phyloP scores from a whole-genome alignment of 176 grass and related monocot species.

The Bothriochloa decipiens region DNA sequence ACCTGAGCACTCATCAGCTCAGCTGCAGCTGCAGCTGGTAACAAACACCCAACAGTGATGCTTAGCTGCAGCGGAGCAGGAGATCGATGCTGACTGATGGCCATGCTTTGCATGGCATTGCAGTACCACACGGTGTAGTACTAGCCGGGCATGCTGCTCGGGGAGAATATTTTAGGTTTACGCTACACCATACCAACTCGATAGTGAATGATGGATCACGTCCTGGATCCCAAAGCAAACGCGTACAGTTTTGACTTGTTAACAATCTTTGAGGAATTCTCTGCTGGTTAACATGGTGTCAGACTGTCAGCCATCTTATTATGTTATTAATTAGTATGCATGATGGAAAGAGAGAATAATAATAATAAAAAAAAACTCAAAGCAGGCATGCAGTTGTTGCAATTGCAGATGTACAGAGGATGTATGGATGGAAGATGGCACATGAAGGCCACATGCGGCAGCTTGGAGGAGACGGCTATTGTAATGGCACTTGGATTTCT shows the following conservation, averaged over 20 bases:
- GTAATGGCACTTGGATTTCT: constrained; percentile 32
- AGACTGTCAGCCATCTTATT: neutral
- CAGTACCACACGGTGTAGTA: neutral
- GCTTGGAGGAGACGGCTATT: constrained; percentile 31
- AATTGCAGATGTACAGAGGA: too few relatives aligned
- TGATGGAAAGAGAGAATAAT: too few relatives aligned
- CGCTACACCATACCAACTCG: neutral
- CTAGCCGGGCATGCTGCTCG: constrained; percentile 33
- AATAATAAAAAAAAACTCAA: too few relatives aligned
- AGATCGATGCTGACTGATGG: neutral
- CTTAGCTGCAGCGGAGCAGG: constrained; percentile 39
- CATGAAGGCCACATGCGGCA: constrained; percentile 46
- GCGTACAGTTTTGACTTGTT: constrained; percentile 32
- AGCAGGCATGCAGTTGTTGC: too few relatives aligned
- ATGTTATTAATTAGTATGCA: too few relatives aligned
- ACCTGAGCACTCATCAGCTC: neutral
- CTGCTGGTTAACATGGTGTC: neutral
- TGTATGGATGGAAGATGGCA: neutral
- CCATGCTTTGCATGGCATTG: neutral
- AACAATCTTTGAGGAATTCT: neutral
- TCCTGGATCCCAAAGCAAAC: constrained; percentile 44
- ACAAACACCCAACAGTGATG: constrained; percentile 6
- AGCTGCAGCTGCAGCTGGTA: neutral
- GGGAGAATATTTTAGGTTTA: constrained; percentile 35
- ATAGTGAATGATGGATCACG: constrained; percentile 1